Evolutionary conservation across 2,329 filamentous ascomycete genomes (phyloP), one percentile per base, ranked within the genome.

Genomic region (Alternaria arborescens): DNA sequence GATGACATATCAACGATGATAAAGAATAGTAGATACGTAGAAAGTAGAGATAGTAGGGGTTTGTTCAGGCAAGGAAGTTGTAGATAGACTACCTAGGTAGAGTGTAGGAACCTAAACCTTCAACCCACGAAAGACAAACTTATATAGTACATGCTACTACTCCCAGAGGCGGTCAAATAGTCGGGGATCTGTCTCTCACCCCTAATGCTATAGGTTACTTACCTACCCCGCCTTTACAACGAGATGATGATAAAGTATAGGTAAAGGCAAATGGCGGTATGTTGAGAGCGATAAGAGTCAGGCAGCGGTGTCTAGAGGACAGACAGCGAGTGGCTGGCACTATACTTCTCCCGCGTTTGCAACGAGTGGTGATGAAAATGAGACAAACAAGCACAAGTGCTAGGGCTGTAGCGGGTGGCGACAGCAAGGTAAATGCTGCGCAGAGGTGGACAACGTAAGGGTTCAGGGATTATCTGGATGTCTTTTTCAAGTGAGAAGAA

Each of bases 261-360:
- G 30, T 48, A 10, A 48, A 48, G 46, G 44, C 11, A 48, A 48
- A 48, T 28, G 7, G 44, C 28, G 11, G 44, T 48, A 48, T 48
- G 44, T 34, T 34, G 8, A 22, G 44, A 48, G 28, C 4, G 14
- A 36, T 14, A 48, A 5, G 44, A n/a, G 18, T 28, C 20, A 32
- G 44, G 28, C 12, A 3, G 11, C 28, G 28, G 28, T 34, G 44
- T 48, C 28, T 48, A 34, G 32, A 22, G 46, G 30, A 48, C 5
- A 36, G 30, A 48, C 46, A 48, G 30, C 14, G 18, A 48, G 30
- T 48, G 20, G 46, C 46, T 36, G 1, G 1, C 4, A 5, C 18
- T 5, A n/a, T 48, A 20, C 12, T 16, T 34, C 30, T 34, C 18
- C 20, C 16, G 30, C 20, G 46, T 34, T 36, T 48, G 46, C 14